Percentiles rank a stretch among this genome's conserved stretches.
These are phyloP conservation scores for Lentinula raphanica DNA, from an alignment of 768 basidiomycete genomes.

Conservation along the genomic window DNA sequence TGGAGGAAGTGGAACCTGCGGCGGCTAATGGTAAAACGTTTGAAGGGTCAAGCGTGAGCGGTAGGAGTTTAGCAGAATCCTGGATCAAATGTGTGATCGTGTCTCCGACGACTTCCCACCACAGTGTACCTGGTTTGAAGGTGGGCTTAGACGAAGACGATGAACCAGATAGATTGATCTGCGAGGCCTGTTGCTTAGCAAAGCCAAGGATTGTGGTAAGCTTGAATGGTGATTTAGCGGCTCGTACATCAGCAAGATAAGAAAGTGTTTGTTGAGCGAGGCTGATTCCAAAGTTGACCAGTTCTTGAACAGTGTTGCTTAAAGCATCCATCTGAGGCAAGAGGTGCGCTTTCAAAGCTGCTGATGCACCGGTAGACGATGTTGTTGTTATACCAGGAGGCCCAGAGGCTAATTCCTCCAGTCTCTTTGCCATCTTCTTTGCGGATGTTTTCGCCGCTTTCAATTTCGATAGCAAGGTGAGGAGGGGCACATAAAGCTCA, in stretches of 20 bases:
- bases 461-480: constrained; percentile 76
- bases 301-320: constrained; percentile 69
- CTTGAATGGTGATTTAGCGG: constrained; percentile 74
- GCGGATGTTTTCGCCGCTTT: constrained; percentile 76
- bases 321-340: constrained; percentile 68
- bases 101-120: constrained; percentile 75
- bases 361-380: background rate
- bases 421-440: constrained; percentile 83
- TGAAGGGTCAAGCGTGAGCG: constrained; percentile 67
- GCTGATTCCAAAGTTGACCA: constrained; percentile 92
- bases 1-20: constrained; percentile 32
- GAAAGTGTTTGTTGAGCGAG: constrained; percentile 85
- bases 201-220: constrained; percentile 64
- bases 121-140: constrained; percentile 63
- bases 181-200: constrained; percentile 67
- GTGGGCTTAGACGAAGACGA: constrained; percentile 55
- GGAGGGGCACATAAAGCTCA: constrained; percentile 79
- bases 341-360: constrained; percentile 65
- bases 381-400: constrained; percentile 26
- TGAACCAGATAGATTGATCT: constrained; percentile 64
- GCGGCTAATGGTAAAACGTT: constrained; percentile 42
- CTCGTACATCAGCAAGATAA: constrained; percentile 77
- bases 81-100: constrained; percentile 65
- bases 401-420: constrained; percentile 74
- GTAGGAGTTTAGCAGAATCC: constrained; percentile 67